A percentile compares a stretch with the other conserved stretches of the same genome.
These are phyloP conservation scores for Trebouxia sp. DNA, from an alignment of 139 green algal species.

Conservation along the genomic window DNA sequence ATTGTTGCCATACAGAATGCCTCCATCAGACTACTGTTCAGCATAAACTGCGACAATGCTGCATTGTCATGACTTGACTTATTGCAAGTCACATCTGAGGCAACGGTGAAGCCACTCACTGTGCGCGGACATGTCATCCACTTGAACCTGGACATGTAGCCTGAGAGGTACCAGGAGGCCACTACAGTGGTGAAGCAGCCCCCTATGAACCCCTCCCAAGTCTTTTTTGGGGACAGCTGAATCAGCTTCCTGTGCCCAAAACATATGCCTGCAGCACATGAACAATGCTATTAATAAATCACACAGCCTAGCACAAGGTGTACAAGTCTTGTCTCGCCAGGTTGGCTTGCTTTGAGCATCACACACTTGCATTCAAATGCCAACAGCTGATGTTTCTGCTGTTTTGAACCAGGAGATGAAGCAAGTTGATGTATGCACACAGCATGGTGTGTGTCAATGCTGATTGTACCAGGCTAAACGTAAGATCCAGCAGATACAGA, in stretches of 20 bases:
- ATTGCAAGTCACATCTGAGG: background rate
- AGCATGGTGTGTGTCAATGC: no score
- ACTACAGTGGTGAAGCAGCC: conserved; percentile 83
- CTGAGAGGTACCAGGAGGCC: conserved; percentile 74
- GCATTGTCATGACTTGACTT: background rate
- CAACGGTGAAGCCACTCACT: conserved; percentile 37
- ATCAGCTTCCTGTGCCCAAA: conserved; percentile 96
- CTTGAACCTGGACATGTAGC: conserved; percentile 64
- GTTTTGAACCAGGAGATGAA: no score
- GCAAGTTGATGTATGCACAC: no score
- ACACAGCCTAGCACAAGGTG: no score
- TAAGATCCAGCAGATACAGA: no score
- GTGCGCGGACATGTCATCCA: conserved; percentile 91
- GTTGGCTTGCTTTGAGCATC: no score
- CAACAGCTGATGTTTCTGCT: no score
- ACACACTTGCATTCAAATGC: no score
- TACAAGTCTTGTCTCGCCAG: no score
- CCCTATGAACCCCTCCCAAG: conserved; percentile 97
- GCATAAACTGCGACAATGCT: background rate
- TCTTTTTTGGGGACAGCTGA: conserved; percentile 99
- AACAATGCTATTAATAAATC: no score
- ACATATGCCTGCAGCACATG: conserved; percentile 77
- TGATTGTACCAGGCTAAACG: no score
- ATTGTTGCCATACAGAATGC: no score
- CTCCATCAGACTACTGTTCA: background rate